Evolutionary conservation across 495 filamentous ascomycete species (phyloP).

Genomic region (Diplogelasinospora grovesii): DNA sequence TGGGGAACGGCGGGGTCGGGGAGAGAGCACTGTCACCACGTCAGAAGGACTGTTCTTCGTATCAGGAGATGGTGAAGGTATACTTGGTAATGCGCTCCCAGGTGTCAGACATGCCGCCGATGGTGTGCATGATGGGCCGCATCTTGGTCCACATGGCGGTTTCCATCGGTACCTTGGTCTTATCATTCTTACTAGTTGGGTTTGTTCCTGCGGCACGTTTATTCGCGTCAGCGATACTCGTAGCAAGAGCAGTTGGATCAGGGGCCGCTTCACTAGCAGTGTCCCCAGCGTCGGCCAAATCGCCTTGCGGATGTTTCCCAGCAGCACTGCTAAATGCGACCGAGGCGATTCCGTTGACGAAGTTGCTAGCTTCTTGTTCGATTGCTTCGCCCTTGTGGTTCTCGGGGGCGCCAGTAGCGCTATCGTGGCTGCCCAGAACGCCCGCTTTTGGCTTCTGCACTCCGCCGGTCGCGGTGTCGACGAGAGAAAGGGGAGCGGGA

Average conservation of each 20-base stretch:
- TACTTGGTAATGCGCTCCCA: conserved; percentile 80
- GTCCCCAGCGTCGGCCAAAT: conserved; percentile 37
- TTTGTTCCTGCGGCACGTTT: conserved; percentile 42
- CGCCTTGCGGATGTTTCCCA: conserved; percentile 59
- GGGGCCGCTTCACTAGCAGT: conserved; percentile 45
- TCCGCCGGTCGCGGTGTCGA: conserved; percentile 55
- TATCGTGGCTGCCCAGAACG: conserved; percentile 69
- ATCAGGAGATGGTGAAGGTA: conserved; percentile 15
- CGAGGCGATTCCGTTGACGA: conserved; percentile 67
- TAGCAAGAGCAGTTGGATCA: conserved; percentile 52
- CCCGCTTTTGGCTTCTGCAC: conserved; percentile 64
- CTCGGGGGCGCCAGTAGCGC: conserved; percentile 74
- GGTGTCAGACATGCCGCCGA: conserved; percentile 67
- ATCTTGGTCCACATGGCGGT: conserved; percentile 70
- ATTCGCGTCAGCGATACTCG: conserved; percentile 50
- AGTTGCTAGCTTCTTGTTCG: conserved; percentile 76
- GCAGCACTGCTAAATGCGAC: conserved; percentile 70
- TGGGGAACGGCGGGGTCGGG: conserved; percentile 70
- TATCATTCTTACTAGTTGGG: conserved; percentile 54
- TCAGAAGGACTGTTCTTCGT: neutral
- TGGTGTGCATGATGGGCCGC: conserved; percentile 66
- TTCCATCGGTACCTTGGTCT: conserved; percentile 79
- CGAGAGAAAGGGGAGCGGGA: conserved; percentile 59
- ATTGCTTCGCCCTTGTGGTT: conserved; percentile 81
- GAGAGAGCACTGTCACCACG: conserved; percentile 54